Base-by-base conservation (phyloP, 225 moss, liverwort and hornwort species). In the Marchantia paleacea region DNA sequence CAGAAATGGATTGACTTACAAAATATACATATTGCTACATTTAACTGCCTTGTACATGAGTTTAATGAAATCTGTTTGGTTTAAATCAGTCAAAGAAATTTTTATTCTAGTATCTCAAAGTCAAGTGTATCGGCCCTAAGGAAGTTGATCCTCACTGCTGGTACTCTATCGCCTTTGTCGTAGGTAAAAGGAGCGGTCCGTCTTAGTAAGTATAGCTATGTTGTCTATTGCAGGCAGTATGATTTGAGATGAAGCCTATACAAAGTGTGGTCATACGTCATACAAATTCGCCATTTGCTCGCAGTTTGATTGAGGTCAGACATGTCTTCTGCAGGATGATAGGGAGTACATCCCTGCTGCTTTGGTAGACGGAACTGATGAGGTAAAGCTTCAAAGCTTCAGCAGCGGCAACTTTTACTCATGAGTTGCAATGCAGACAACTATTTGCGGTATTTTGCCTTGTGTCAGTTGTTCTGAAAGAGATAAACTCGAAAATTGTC, bases 261-360 rank as follows among this genome's bases (percentile, higher is more conserved):
- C 89, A 84, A 39, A 84, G 86, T 82, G 83, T 84, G 85, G 82
- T 86, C 79, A 78, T 80, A 63, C 78, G 61, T 77, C 82, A 70
- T 75, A 31, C 72, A 85, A 72, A 76, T 82, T 83, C 66, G 84
- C 81, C 77, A 82, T 77, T 82, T 82, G 87, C 77, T 81, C 76
- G 86, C 83, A 87, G 89, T 86, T 90, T 92, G 89, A 90, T 91
- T 84, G 89, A 90, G 90, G 89, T 91, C 84, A 79, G 85, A 80
- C 81, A 75, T 90, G 87, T 86, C 85, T 87, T 76, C 86, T 89
- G 94, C 91, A 94, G 92, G 94, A 91, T 89, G 96, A 96, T 85
- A 76, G 78, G 88, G 96, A 96, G 53, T 94, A 94, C 84, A 84
- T 90, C 75, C 94, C 94, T 81, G 81, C 86, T 84, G 83, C 88